Conservation (phyloP, 768 basidiomycete species). For the Coprinellus micaceus region DNA sequence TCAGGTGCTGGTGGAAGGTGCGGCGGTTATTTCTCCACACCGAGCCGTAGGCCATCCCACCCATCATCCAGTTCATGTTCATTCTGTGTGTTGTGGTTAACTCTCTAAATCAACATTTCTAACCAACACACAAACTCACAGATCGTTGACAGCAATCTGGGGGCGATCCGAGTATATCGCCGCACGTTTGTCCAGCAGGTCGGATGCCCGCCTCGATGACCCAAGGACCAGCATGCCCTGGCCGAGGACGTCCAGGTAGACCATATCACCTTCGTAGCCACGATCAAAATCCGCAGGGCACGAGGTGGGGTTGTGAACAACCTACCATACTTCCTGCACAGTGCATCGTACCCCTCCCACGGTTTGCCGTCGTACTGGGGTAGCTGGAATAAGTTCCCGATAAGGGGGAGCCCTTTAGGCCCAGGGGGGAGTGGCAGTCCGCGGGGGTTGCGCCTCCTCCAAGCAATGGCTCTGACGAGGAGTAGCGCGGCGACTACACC, state of each 20-base stretch:
- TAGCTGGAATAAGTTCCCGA: too few relatives aligned
- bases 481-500: too few relatives aligned
- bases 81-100: slow-evolving; percentile 13
- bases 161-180: slow-evolving; percentile 15
- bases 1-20: slow-evolving; percentile 22
- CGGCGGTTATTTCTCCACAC: slow-evolving; percentile 26
- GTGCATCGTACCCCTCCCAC: too few relatives aligned
- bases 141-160: neutral
- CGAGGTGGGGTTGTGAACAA: too few relatives aligned
- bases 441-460: too few relatives aligned
- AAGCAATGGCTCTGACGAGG: too few relatives aligned
- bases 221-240: slow-evolving; percentile 12
- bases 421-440: too few relatives aligned
- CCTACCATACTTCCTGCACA: too few relatives aligned
- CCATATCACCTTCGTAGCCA: slow-evolving; percentile 18
- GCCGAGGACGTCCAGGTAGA: slow-evolving; percentile 13
- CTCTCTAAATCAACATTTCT: neutral
- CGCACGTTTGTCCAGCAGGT: slow-evolving; percentile 16
- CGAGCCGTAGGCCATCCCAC: slow-evolving; percentile 24
- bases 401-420: too few relatives aligned
- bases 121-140: neutral
- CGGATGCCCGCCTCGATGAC: slow-evolving; percentile 1
- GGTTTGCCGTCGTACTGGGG: too few relatives aligned
- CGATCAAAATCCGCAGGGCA: too few relatives aligned
- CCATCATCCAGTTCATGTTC: slow-evolving; percentile 21